phyloP scores from a whole-genome alignment of 2,329 filamentous ascomycete genomes.

The Geosmithia putterillii region DNA sequence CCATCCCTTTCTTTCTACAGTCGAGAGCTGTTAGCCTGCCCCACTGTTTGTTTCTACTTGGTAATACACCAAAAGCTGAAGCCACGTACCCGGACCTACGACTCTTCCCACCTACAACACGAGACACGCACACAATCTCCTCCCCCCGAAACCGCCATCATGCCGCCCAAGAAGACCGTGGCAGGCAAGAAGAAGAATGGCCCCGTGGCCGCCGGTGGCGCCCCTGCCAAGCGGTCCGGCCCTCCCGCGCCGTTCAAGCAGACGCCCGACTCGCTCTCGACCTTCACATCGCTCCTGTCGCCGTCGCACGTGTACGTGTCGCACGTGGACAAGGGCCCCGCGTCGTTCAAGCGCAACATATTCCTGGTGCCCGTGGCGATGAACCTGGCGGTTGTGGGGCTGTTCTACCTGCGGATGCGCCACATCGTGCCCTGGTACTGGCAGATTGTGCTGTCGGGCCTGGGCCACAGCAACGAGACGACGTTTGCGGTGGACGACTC shows the following conservation, averaged over 20 bases:
- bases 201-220: background rate
- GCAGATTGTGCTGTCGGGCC: constrained; percentile 46
- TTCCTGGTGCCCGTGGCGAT: constrained; percentile 69
- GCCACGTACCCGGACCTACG: background rate
- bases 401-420: constrained; percentile 59
- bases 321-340: constrained; percentile 64
- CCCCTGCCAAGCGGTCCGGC: constrained; percentile 4
- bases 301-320: constrained; percentile 67
- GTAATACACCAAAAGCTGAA: background rate
- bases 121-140: background rate
- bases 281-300: constrained; percentile 56
- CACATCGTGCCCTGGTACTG: constrained; percentile 63
- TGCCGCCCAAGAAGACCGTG: background rate
- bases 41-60: too few relatives aligned
- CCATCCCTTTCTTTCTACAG: too few relatives aligned
- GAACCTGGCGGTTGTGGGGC: constrained; percentile 53
- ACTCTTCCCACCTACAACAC: background rate
- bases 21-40: too few relatives aligned
- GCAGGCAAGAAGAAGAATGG: background rate
- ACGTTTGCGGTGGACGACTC: constrained; percentile 48
- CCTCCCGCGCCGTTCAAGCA: constrained; percentile 56
- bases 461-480: constrained; percentile 55
- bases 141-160: background rate
- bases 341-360: constrained; percentile 65
- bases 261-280: constrained; percentile 47